Percentiles rank a stretch among this genome's conserved stretches.
phyloP scores from a whole-genome alignment of 306 rosid species.

The Psophocarpus tetragonolobus region DNA sequence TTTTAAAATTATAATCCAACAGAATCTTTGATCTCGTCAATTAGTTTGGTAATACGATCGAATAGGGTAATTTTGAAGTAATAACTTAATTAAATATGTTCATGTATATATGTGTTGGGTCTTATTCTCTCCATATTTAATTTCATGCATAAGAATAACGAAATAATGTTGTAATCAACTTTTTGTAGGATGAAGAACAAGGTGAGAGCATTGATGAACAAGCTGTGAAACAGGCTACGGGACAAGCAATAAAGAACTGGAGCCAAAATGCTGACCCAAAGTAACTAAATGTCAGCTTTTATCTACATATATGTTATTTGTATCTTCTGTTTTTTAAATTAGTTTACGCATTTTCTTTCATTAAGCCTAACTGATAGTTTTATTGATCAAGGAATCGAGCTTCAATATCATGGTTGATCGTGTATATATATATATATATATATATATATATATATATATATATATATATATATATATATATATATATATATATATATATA shows the following conservation, averaged over 20 bases:
- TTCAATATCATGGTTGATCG: not conserved
- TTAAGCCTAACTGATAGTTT: conserved; percentile 19
- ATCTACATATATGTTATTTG: not conserved
- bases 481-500: too few species aligned
- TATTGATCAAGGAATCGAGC: conserved; percentile 16
- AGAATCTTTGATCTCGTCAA: not conserved
- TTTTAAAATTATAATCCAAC: not conserved
- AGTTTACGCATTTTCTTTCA: not conserved
- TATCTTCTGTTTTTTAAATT: not conserved
- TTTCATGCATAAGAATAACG: conserved; percentile 4
- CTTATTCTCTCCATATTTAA: not conserved
- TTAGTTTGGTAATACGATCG: not conserved
- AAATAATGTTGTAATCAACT: not conserved
- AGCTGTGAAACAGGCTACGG: conserved; percentile 45
- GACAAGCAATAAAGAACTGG: conserved; percentile 52
- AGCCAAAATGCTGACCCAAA: conserved; percentile 37
- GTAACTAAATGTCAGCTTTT: not conserved
- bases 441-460: too few species aligned
- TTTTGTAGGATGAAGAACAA: conserved; percentile 43
- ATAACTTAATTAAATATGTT: not conserved
- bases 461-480: too few species aligned
- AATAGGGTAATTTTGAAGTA: not conserved
- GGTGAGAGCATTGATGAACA: conserved; percentile 44
- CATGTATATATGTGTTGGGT: too few species aligned
- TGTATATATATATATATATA: too few species aligned